These are phyloP conservation scores for Chrysanthemum makinoi DNA, from an alignment of 129 eudicot genomes.

Conservation along the genomic window DNA sequence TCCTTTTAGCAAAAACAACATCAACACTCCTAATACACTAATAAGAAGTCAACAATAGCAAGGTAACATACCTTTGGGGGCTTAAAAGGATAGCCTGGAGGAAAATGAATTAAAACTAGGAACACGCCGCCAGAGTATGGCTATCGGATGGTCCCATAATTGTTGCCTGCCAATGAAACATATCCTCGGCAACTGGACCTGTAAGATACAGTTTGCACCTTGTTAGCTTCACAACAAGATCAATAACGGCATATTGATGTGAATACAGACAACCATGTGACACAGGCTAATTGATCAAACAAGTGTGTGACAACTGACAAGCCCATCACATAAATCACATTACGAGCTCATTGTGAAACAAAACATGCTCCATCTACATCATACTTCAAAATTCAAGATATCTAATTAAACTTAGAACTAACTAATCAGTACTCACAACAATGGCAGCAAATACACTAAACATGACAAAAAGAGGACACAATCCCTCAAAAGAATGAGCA, in stretches of 20 bases:
- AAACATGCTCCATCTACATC: too few relatives aligned
- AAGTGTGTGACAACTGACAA: not conserved
- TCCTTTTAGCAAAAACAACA: not conserved
- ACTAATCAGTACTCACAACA: too few relatives aligned
- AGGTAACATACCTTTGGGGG: conserved; percentile 63
- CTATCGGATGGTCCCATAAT: conserved; percentile 77
- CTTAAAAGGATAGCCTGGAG: conserved; percentile 69
- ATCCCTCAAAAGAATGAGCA: too few relatives aligned
- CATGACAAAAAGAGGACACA: too few relatives aligned
- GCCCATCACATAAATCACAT: not conserved
- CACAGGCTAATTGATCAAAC: not conserved
- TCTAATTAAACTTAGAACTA: too few relatives aligned
- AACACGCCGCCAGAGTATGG: conserved; percentile 74
- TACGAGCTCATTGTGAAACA: too few relatives aligned
- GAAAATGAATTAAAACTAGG: conserved; percentile 62
- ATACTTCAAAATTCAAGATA: too few relatives aligned
- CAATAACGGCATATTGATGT: not conserved
- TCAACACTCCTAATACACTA: not conserved
- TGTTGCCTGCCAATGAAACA: conserved; percentile 78
- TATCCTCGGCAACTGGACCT: conserved; percentile 82
- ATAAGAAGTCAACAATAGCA: not conserved
- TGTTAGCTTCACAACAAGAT: not conserved
- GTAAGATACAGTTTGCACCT: not conserved
- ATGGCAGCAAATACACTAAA: too few relatives aligned
- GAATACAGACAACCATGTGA: not conserved